Evolutionary conservation across 805 yeast species (phyloP), one percentile per base, ranked within the genome.

Genomic region (Nakazawaea sp.): DNA sequence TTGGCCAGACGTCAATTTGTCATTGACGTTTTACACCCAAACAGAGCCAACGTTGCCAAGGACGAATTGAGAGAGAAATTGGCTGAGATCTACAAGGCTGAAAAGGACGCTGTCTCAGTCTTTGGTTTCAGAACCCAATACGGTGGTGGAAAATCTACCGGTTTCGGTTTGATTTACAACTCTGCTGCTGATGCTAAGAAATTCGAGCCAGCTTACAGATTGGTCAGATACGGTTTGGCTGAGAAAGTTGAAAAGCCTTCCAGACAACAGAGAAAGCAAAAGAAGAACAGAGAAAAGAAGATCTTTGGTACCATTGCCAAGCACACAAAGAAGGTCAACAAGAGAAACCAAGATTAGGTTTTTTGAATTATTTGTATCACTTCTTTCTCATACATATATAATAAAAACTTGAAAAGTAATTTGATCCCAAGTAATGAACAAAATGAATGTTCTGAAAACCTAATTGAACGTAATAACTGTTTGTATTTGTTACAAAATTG

Each of bases 261-360:
- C 61, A 89, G 97, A 88, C 96, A 89, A 78, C 98, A 92, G 80
- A 87, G 98, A 81, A 92, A 92, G 75, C 97, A 90, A 80, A 87
- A 84, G 88, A 90, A 92, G 89, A 92, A 92, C 95, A 88, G 97
- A 80, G 96, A 84, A 65, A 81, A 83, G 88, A 92, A 92, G 85
- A 70, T 86, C 82, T 88, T 90, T 64, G 99, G 99, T 82, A 92
- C 98, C 62, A 95, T 89, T 64, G 82, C 78, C 69, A 79, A 85
- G 70, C 83, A 81, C 71, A 94, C 95, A 71, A 89, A 88, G 79
- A 81, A 74, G 70, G 77, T 80, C 65, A 90, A 90, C 66, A 83
- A 75, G 72, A 84, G 94, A 81, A 78, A 79, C 70, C 81, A 87
- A 68, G 94, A 84, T 65, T 83, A 83, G 61, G 43, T 21, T 21